These are phyloP conservation scores for Solanum pinnatisectum DNA, from an alignment of 257 asterid species.

Conservation along the genomic window DNA sequence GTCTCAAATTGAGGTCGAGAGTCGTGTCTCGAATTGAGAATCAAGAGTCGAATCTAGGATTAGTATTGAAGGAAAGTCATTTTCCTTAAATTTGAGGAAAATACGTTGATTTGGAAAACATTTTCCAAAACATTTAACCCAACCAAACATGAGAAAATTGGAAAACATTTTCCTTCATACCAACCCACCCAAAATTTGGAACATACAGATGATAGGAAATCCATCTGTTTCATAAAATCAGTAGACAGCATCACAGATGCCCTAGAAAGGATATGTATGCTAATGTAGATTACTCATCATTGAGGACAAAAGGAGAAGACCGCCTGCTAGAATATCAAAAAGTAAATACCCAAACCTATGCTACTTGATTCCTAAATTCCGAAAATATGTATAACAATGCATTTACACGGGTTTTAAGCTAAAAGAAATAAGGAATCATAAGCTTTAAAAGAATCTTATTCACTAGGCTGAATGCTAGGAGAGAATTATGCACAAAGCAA, in stretches of 20 bases:
- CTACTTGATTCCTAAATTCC: neutral
- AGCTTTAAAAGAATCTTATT: neutral
- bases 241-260: neutral
- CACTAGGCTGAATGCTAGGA: neutral
- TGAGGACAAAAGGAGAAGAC: neutral
- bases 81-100: too few relatives aligned
- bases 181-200: neutral
- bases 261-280: neutral
- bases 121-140: too few relatives aligned
- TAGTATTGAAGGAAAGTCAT: too few relatives aligned
- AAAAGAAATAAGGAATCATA: neutral
- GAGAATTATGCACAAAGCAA: neutral
- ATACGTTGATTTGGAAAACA: too few relatives aligned
- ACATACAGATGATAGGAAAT: neutral
- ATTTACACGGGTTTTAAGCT: neutral
- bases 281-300: neutral
- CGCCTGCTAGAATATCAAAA: neutral
- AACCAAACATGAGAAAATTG: too few relatives aligned
- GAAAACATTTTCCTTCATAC: too few relatives aligned
- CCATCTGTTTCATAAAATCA: neutral
- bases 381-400: neutral
- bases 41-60: too few relatives aligned
- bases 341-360: neutral
- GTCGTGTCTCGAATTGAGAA: too few relatives aligned
- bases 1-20: too few relatives aligned